Conservation (phyloP, 176 grass and related monocot species). For the Juncus effusus region DNA sequence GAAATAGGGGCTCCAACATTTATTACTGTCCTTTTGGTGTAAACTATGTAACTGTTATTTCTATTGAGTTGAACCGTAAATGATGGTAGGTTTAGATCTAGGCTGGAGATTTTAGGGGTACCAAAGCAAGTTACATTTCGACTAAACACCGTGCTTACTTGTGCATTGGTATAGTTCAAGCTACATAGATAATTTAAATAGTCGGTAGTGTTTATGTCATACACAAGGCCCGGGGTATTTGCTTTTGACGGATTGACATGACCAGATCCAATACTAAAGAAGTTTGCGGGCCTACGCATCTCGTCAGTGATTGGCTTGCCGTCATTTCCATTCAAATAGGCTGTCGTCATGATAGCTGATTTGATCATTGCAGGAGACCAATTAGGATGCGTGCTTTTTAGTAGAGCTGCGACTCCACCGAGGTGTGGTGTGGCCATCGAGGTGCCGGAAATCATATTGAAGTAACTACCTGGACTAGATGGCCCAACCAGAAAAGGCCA, state of each 20-base stretch:
- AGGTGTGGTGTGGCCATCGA: constrained; percentile 55
- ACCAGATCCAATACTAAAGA: constrained; percentile 42
- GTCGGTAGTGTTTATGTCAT: constrained; percentile 13
- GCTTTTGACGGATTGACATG: constrained; percentile 51
- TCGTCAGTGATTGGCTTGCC: constrained; percentile 31
- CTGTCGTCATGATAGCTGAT: constrained; percentile 63
- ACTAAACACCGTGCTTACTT: constrained; percentile 39
- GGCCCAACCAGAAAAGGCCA: constrained; percentile 30
- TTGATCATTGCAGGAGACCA: constrained; percentile 49
- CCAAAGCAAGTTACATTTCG: constrained; percentile 27
- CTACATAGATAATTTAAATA: constrained; percentile 40
- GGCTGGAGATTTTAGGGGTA: neutral
- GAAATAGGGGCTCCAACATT: constrained; percentile 30
- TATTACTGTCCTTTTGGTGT: constrained; percentile 25
- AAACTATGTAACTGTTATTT: neutral
- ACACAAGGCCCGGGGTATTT: constrained; percentile 33
- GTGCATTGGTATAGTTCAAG: constrained; percentile 24
- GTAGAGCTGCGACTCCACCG: constrained; percentile 34
- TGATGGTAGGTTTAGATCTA: constrained; percentile 44
- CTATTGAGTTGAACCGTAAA: constrained; percentile 28
- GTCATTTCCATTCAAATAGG: constrained; percentile 27
- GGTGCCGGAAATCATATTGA: constrained; percentile 52
- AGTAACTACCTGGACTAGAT: neutral
- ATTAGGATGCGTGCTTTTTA: constrained; percentile 40
- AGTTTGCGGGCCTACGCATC: constrained; percentile 12